Conservation (phyloP, 2,329 filamentous ascomycete genomes). For the Xylariaceae sp. region DNA sequence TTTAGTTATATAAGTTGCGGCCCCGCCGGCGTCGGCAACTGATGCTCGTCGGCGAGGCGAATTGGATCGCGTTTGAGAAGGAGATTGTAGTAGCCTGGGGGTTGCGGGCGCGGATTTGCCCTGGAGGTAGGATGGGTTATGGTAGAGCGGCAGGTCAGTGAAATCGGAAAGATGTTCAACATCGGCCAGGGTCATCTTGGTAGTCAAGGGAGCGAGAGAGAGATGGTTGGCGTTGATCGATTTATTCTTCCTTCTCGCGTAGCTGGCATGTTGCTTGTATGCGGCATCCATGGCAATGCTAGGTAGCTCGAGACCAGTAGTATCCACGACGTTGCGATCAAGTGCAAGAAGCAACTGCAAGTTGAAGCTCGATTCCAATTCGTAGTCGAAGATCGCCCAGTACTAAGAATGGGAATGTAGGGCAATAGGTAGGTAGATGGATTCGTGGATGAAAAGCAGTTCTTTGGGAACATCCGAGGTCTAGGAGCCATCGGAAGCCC, state of each 20-base stretch:
- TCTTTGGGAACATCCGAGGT: no score
- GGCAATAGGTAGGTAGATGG: no score
- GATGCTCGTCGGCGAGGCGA: slow-evolving; percentile 43
- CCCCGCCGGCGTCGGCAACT: slow-evolving; percentile 28
- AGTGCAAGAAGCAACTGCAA: not conserved
- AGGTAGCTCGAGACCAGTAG: not conserved
- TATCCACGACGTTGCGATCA: not conserved
- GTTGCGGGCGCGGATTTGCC: slow-evolving; percentile 61
- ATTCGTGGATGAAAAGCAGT: not conserved
- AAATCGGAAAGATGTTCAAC: slow-evolving; percentile 44
- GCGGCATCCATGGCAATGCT: slow-evolving; percentile 51
- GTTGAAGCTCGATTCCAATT: not conserved
- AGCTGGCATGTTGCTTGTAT: slow-evolving; percentile 57
- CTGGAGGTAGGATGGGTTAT: slow-evolving; percentile 54
- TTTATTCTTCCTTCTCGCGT: slow-evolving; percentile 54
- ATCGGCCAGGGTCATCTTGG: slow-evolving; percentile 56
- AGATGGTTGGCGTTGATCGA: slow-evolving; percentile 59
- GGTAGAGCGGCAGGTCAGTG: slow-evolving; percentile 31
- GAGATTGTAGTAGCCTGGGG: slow-evolving; percentile 57
- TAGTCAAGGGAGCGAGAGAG: slow-evolving; percentile 60
- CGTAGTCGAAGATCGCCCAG: not conserved
- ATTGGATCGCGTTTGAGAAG: slow-evolving; percentile 46
- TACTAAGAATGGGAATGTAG: not conserved
- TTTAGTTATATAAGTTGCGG: slow-evolving; percentile 44
- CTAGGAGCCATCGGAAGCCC: no score